A percentile compares a stretch with the other conserved stretches of the same genome.
Evolutionary conservation across 441 rosid genomes (phyloP).

Genomic region (Croton setiger): DNA sequence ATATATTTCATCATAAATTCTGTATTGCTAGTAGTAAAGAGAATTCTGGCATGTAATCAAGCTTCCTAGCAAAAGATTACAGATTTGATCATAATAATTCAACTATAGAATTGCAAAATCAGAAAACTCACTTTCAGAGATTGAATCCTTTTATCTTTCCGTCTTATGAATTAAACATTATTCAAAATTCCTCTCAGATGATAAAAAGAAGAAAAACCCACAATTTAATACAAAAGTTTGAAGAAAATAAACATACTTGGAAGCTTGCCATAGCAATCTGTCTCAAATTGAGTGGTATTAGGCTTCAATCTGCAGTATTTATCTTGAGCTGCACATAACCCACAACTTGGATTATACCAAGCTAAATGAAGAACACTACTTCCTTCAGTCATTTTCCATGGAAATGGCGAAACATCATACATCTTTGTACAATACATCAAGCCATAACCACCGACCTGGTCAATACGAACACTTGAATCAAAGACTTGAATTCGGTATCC

Average conservation of each 20-base stretch:
- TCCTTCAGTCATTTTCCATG: accelerated
- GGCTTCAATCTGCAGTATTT: slow-evolving; percentile 17
- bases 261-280: neutral
- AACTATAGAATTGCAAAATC: too few species aligned
- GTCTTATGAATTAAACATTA: neutral
- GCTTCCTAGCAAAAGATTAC: neutral
- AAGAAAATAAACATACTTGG: neutral
- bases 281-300: neutral
- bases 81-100: too few species aligned
- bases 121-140: too few species aligned
- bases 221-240: neutral
- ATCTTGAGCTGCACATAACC: slow-evolving; percentile 17
- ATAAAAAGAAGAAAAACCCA: too few species aligned
- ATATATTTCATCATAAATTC: neutral
- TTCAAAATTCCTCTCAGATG: too few species aligned
- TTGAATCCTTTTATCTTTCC: neutral
- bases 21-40: neutral
- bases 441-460: accelerated
- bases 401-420: neutral
- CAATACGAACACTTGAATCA: accelerated
- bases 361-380: neutral
- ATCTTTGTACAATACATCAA: slow-evolving; percentile 24
- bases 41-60: neutral
- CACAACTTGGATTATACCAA: slow-evolving; percentile 26
- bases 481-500: neutral